These are phyloP conservation scores for Ganoderma boninense DNA, from an alignment of 1,284 basidiomycete genomes.

Conservation along the genomic window DNA sequence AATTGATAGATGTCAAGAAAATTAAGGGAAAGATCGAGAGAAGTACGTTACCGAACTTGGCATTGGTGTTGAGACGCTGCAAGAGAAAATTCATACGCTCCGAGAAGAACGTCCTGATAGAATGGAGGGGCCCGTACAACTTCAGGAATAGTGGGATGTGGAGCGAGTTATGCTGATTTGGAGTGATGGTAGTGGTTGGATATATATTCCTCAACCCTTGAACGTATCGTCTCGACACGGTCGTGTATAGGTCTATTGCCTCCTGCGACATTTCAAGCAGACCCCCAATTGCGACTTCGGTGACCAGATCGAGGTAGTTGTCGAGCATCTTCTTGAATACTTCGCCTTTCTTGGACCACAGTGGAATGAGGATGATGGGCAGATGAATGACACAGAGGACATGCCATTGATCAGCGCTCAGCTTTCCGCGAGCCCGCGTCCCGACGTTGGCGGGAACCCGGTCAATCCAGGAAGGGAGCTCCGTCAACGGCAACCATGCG, in stretches of 20 bases:
- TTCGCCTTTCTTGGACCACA: conserved; percentile 36
- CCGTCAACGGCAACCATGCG: conserved; percentile 34
- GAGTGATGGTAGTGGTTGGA: too few species aligned
- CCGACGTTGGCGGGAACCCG: conserved; percentile 40
- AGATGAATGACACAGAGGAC: conserved; percentile 41
- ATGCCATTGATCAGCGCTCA: conserved; percentile 44
- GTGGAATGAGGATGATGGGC: conserved; percentile 41
- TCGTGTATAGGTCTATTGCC: conserved; percentile 37
- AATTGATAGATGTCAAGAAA: too few species aligned
- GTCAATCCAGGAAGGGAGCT: conserved; percentile 40
- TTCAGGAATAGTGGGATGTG: too few species aligned
- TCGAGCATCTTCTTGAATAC: conserved; percentile 32
- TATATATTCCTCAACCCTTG: too few species aligned
- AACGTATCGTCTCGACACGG: too few species aligned
- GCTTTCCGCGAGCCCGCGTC: conserved; percentile 36
- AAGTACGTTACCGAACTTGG: too few species aligned
- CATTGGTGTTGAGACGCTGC: too few species aligned
- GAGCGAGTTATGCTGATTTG: too few species aligned
- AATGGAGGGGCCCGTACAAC: too few species aligned
- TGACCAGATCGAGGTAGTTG: conserved; percentile 45
- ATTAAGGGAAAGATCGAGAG: too few species aligned
- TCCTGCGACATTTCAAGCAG: conserved; percentile 35
- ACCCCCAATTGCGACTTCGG: conserved; percentile 40
- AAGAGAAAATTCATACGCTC: too few species aligned
- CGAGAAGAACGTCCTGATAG: too few species aligned